Conservation (phyloP, 345 rosid species). For the Ceriops decandra region DNA sequence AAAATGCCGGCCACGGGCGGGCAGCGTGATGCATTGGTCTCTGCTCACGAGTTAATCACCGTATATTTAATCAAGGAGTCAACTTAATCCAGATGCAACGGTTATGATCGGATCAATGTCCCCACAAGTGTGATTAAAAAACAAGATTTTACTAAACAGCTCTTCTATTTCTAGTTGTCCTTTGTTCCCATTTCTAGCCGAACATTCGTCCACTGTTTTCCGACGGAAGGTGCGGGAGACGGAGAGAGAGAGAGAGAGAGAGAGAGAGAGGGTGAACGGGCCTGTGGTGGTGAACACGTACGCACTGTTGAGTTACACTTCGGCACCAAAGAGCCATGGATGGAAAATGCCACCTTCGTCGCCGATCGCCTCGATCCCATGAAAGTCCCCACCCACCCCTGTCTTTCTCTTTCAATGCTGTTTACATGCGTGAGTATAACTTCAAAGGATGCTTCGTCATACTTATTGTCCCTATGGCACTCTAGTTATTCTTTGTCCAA, state of each 20-base stretch:
- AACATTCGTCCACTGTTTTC: too few species aligned
- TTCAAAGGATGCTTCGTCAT: neutral
- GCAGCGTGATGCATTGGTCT: too few species aligned
- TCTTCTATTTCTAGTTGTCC: too few species aligned
- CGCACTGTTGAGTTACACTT: slow-evolving; percentile 91
- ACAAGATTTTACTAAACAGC: too few species aligned
- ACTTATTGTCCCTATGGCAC: neutral
- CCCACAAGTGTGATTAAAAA: too few species aligned
- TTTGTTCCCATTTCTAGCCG: too few species aligned
- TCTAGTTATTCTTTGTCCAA: too few species aligned
- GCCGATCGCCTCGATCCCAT: slow-evolving; percentile 97
- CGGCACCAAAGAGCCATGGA: slow-evolving; percentile 91
- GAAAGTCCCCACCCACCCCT: slow-evolving; percentile 46
- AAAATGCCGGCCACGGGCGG: too few species aligned
- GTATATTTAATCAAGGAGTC: too few species aligned
- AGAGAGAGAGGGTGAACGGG: slow-evolving; percentile 54
- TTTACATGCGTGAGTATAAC: neutral
- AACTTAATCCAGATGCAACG: too few species aligned
- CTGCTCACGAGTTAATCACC: too few species aligned
- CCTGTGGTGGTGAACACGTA: slow-evolving; percentile 71
- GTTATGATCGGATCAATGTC: too few species aligned
- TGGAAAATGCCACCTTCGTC: slow-evolving; percentile 90
- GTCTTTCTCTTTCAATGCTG: neutral
- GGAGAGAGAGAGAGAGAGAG: neutral
- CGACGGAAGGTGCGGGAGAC: neutral